These are phyloP conservation scores for Plasmodium cynomolgi DNA, from an alignment of 169 alveolate species.

Conservation along the genomic window DNA sequence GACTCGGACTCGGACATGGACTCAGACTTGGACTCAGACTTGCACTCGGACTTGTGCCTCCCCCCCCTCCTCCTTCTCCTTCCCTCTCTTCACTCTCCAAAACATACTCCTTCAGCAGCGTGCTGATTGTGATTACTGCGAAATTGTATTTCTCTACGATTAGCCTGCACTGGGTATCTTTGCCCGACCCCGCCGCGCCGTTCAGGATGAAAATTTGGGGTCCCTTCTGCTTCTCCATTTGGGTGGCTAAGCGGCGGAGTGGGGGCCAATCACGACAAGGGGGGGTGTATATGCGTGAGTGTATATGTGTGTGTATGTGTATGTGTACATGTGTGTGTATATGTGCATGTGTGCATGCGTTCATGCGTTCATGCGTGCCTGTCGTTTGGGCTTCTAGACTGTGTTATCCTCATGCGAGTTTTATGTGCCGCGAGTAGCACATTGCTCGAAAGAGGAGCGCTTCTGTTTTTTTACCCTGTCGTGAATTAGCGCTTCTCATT, in stretches of 20 bases:
- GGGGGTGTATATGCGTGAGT: too few relatives aligned
- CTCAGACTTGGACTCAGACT: not conserved
- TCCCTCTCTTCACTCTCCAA: conserved; percentile 11
- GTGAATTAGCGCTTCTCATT: too few relatives aligned
- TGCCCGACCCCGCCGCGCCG: conserved; percentile 71
- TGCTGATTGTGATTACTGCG: conserved; percentile 20
- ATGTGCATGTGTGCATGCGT: too few relatives aligned
- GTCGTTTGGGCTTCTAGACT: not conserved
- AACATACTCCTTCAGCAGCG: conserved; percentile 16
- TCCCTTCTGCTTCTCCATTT: not conserved
- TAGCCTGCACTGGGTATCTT: conserved; percentile 56
- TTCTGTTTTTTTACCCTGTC: too few relatives aligned
- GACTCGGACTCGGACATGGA: not conserved
- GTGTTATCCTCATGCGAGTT: not conserved
- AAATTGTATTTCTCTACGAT: conserved; percentile 12
- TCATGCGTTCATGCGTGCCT: not conserved
- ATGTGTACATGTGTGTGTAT: not conserved
- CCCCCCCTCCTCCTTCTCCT: too few relatives aligned
- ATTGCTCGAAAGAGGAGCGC: too few relatives aligned
- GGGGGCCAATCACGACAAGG: too few relatives aligned
- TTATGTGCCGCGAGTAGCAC: too few relatives aligned
- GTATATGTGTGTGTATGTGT: too few relatives aligned
- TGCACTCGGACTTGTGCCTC: too few relatives aligned
- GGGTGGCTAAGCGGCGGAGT: too few relatives aligned
- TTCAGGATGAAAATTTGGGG: not conserved